Evolutionary conservation across 495 filamentous ascomycete genomes (phyloP).

Genomic region (Aspergillus bridgeri): DNA sequence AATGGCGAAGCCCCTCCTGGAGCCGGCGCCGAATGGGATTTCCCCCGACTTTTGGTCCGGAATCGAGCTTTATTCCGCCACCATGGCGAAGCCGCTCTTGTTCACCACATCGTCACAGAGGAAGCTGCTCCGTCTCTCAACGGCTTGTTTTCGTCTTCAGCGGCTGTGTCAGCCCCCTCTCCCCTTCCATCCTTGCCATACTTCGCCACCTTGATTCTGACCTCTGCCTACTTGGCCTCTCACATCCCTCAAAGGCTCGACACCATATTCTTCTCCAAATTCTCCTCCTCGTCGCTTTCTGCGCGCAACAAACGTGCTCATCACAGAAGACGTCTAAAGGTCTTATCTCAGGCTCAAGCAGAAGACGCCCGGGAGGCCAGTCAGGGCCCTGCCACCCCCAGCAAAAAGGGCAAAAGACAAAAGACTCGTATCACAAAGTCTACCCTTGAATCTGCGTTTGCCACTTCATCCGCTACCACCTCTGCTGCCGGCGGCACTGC

Average conservation of each 20-base stretch:
- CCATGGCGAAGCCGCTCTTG: slow-evolving; percentile 69
- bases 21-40: slow-evolving; percentile 62
- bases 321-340: slow-evolving; percentile 52
- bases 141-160: slow-evolving; percentile 20
- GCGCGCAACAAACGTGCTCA: slow-evolving; percentile 51
- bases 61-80: slow-evolving; percentile 73
- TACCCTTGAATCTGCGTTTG: slow-evolving; percentile 38
- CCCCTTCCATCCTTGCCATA: slow-evolving; percentile 59
- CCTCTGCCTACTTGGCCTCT: slow-evolving; percentile 87
- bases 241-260: slow-evolving; percentile 80
- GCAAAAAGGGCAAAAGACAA: slow-evolving; percentile 34
- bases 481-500: slow-evolving; percentile 32
- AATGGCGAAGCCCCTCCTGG: slow-evolving; percentile 35
- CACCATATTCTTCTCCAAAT: slow-evolving; percentile 78
- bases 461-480: slow-evolving; percentile 37
- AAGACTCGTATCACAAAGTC: slow-evolving; percentile 51
- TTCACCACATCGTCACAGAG: slow-evolving; percentile 63
- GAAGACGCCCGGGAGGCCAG: slow-evolving; percentile 32
- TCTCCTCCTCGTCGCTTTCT: slow-evolving; percentile 53
- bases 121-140: slow-evolving; percentile 8
- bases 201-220: slow-evolving; percentile 76
- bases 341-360: slow-evolving; percentile 42
- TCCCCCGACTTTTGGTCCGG: slow-evolving; percentile 72
- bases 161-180: slow-evolving; percentile 32
- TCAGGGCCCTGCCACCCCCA: slow-evolving; percentile 27